Evolutionary conservation across 331 rosid genomes (phyloP), one percentile per base, ranked within the genome.

Genomic region (Prunus yedoensis): DNA sequence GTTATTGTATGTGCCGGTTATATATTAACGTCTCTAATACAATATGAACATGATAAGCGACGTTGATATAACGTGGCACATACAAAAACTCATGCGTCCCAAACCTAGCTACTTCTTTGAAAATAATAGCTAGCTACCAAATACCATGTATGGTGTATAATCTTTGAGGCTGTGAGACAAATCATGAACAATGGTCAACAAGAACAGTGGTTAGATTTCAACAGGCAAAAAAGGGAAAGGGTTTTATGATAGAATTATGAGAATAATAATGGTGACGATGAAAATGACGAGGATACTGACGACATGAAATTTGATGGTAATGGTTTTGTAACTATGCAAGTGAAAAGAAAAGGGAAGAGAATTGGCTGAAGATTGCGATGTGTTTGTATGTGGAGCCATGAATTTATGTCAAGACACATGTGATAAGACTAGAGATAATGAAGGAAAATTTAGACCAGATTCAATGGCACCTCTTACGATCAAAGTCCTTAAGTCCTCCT

Each of bases 381-480:
- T 77, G 16, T 80, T 21, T 35, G 32, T 15, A 5, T 18, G 21
- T 67, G 67, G 56, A 54, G 70, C 69, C 69, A 61, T 63, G 65
- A 61, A 30, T 35, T 53, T 67, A 78, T 76, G 69, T 51, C 16
- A 62, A 86, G 80, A 83, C 74, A 66, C 66, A 53, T 75, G 70
- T 70, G 80, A 84, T 76, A 60, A 51, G 77, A 62, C 77, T 18
- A 65, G 69, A 75, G 77, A 70, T 38, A 38, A 64, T 63, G 73
- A 73, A 66, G 74, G 68, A 75, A 76, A 75, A 57, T 50, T 47
- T n/a, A 27, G 97, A 81, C 94, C 61, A 87, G 88, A 84, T 91
- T 86, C 97, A 91, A 65, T 89, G 97, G 67, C 62, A 81, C 87
- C 82, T 76, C 67, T 20, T 61, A 62, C 8, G 78, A 69, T 84